phyloP scores from a whole-genome alignment of 2,329 filamentous ascomycete genomes.

The Ceratocystis albifundus region DNA sequence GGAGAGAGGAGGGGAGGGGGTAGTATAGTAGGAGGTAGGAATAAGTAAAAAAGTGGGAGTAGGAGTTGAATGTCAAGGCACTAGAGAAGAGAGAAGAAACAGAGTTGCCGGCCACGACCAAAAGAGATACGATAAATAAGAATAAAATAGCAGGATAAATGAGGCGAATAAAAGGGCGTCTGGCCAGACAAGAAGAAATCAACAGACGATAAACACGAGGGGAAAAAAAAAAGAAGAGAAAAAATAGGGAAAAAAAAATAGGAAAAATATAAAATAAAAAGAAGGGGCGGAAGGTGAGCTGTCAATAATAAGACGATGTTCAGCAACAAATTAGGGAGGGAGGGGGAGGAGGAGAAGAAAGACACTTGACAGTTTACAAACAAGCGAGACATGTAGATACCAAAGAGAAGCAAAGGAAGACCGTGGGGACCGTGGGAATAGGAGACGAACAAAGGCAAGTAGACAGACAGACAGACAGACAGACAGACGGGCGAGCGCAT shows the following conservation, averaged over 20 bases:
- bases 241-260: neutral
- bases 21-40: neutral
- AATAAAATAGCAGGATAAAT: slow-evolving; percentile 1
- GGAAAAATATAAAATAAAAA: neutral
- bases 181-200: neutral
- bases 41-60: neutral
- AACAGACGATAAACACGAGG: neutral
- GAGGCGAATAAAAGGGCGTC: neutral
- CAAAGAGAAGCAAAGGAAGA: too few species aligned
- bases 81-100: neutral
- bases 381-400: too few species aligned
- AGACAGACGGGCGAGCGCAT: too few species aligned
- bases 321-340: too few species aligned
- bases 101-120: neutral
- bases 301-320: slow-evolving; percentile 5
- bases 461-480: too few species aligned
- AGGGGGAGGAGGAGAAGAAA: too few species aligned
- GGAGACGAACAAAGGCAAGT: too few species aligned
- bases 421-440: too few species aligned
- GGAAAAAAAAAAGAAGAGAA: neutral
- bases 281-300: neutral
- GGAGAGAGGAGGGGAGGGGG: neutral
- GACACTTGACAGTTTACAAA: too few species aligned
- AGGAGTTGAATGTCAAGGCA: neutral
- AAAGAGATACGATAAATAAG: slow-evolving; percentile 1